A percentile compares a stretch with the other conserved stretches of the same genome.
These are phyloP conservation scores for Tolypocladium tundrense DNA, from an alignment of 2,329 filamentous ascomycete genomes.

Conservation along the genomic window DNA sequence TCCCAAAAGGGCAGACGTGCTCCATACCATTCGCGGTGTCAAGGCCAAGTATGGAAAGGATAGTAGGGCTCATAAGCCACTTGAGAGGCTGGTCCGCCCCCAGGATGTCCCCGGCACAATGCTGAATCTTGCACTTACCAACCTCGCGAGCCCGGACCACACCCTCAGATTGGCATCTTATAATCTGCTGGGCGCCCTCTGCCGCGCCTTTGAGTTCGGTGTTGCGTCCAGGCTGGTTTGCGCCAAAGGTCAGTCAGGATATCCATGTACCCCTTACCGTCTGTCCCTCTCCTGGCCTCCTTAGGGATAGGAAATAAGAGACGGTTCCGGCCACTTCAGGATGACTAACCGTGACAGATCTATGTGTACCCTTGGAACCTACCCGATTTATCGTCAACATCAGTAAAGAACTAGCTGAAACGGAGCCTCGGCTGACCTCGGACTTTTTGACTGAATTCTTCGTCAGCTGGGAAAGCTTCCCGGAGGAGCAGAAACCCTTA, in stretches of 20 bases:
- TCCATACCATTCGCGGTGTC: constrained; percentile 52
- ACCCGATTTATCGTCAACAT: constrained; percentile 56
- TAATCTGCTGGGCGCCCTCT: constrained; percentile 56
- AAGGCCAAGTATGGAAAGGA: constrained; percentile 58
- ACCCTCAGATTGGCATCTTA: constrained; percentile 54
- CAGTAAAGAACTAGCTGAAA: constrained; percentile 50
- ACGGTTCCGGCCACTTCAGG: background rate
- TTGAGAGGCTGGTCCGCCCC: constrained; percentile 55
- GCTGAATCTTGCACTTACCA: constrained; percentile 56
- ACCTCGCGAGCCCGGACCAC: constrained; percentile 52
- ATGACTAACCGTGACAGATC: constrained; percentile 28
- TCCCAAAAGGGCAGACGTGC: constrained; percentile 50
- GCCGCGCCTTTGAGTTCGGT: constrained; percentile 57
- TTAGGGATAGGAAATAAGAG: too few relatives aligned
- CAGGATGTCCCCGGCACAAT: constrained; percentile 63
- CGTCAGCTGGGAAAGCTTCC: constrained; percentile 60
- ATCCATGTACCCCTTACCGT: background rate
- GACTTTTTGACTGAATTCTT: constrained; percentile 68
- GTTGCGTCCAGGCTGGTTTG: constrained; percentile 51
- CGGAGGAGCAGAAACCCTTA: constrained; percentile 55
- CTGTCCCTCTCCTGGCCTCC: too few relatives aligned
- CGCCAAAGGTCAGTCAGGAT: constrained; percentile 39
- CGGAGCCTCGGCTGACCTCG: constrained; percentile 56
- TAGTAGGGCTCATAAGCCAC: constrained; percentile 46
- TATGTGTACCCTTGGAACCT: constrained; percentile 53